Evolutionary conservation across 2,329 filamentous ascomycete genomes (phyloP).

Genomic region (Fusarium oligoseptatum): DNA sequence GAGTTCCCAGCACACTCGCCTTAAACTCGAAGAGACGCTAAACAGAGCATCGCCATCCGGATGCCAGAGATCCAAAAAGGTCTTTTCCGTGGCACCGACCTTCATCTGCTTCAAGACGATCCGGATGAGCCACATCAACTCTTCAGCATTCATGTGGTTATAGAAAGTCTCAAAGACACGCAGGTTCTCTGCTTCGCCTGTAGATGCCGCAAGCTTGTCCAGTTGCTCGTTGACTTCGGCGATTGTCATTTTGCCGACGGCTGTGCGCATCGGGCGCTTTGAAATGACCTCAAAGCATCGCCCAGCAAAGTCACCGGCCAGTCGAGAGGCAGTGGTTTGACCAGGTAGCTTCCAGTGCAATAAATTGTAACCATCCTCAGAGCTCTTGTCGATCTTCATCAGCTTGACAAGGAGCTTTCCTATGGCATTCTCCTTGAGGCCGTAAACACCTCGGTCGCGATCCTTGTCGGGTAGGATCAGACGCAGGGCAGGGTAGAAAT

Average conservation of each 20-base stretch:
- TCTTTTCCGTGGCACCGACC: constrained; percentile 86
- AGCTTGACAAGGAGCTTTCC: constrained; percentile 92
- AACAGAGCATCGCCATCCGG: constrained; percentile 83
- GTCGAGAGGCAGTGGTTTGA: constrained; percentile 69
- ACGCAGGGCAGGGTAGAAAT: constrained; percentile 93
- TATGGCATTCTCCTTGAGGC: constrained; percentile 91
- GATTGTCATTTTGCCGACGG: constrained; percentile 84
- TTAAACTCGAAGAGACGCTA: constrained; percentile 90
- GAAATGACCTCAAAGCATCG: constrained; percentile 88
- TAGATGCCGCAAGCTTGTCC: constrained; percentile 80
- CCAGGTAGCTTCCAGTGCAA: constrained; percentile 94
- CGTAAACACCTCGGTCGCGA: constrained; percentile 91
- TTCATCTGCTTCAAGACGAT: constrained; percentile 88
- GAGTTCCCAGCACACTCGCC: constrained; percentile 95
- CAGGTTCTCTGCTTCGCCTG: constrained; percentile 86
- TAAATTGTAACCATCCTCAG: constrained; percentile 87
- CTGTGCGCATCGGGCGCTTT: constrained; percentile 82
- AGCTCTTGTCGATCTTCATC: constrained; percentile 91
- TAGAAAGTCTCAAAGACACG: constrained; percentile 89
- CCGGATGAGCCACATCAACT: constrained; percentile 93
- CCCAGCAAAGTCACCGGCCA: constrained; percentile 92
- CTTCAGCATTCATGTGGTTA: constrained; percentile 89
- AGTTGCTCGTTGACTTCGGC: constrained; percentile 90
- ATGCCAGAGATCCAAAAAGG: constrained; percentile 86
- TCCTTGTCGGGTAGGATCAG: constrained; percentile 95